Conservation (phyloP, 2,329 filamentous ascomycete genomes). For the Colletotrichum lini region DNA sequence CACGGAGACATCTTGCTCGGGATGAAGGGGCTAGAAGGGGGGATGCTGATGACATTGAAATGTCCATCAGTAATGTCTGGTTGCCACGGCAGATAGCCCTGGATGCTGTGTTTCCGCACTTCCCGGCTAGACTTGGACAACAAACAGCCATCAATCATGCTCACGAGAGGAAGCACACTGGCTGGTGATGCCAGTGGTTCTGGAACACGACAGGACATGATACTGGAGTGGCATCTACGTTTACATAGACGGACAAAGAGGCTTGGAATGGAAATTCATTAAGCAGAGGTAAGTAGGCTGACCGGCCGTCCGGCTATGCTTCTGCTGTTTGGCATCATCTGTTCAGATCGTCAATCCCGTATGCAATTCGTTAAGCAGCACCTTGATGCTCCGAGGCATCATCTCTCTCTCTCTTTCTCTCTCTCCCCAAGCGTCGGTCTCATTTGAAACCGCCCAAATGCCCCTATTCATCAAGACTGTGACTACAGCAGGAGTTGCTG, state of each 20-base stretch:
- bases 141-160: neutral
- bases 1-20: slow-evolving; percentile 28
- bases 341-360: slow-evolving; percentile 10
- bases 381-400: slow-evolving; percentile 21
- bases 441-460: neutral
- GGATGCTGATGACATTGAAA: slow-evolving; percentile 4
- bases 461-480: slow-evolving; percentile 10
- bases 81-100: slow-evolving; percentile 10
- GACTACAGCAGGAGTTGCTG: neutral
- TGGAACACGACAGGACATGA: neutral
- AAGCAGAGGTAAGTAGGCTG: slow-evolving; percentile 8
- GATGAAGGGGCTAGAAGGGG: slow-evolving; percentile 19
- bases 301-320: slow-evolving; percentile 1
- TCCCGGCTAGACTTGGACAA: neutral
- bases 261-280: slow-evolving; percentile 37
- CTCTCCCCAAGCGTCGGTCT: neutral
- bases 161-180: neutral
- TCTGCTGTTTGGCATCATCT: slow-evolving; percentile 21
- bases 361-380: slow-evolving; percentile 6
- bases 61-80: neutral
- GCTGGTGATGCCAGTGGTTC: neutral
- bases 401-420: neutral
- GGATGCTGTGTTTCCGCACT: neutral
- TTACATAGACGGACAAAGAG: neutral
- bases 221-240: neutral